Evolutionary conservation across 1,284 basidiomycete species (phyloP).

Genomic region (Cryptococcus hybrid): DNA sequence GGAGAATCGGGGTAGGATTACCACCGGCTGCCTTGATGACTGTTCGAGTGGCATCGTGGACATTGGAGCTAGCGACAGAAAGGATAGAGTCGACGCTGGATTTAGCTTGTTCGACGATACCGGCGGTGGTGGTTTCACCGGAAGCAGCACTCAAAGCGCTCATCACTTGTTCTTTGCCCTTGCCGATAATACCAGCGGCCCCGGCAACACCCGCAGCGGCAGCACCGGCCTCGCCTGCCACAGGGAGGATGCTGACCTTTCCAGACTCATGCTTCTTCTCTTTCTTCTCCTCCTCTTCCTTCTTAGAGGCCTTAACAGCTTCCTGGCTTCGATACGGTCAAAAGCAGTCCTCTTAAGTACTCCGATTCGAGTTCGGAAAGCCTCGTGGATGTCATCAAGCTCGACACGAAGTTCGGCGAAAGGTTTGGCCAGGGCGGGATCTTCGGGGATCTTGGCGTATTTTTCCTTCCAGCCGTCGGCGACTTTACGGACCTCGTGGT

Average conservation of each 20-base stretch:
- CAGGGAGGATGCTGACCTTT: slow-evolving; percentile 31
- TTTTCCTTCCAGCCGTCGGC: slow-evolving; percentile 33
- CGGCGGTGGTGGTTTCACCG: slow-evolving; percentile 6
- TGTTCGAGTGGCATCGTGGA: slow-evolving; percentile 20
- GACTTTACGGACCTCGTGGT: slow-evolving; percentile 30
- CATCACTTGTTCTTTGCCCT: slow-evolving; percentile 39
- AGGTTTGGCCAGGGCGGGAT: slow-evolving; percentile 18
- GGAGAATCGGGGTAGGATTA: slow-evolving; percentile 15
- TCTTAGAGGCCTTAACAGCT: slow-evolving; percentile 13
- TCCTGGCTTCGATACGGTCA: slow-evolving; percentile 38
- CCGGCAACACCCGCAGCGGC: slow-evolving; percentile 13
- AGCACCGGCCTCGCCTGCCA: slow-evolving; percentile 24
- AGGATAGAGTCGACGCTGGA: slow-evolving; percentile 12
- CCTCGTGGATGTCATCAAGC: slow-evolving; percentile 38
- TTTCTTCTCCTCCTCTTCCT: neutral
- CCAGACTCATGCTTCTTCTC: slow-evolving; percentile 10
- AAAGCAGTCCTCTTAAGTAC: slow-evolving; percentile 28
- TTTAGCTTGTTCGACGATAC: slow-evolving; percentile 15
- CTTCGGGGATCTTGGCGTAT: slow-evolving; percentile 26
- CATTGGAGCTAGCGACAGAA: slow-evolving; percentile 6
- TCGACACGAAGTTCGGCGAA: slow-evolving; percentile 27
- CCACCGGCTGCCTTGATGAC: slow-evolving; percentile 7
- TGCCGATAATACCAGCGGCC: slow-evolving; percentile 31
- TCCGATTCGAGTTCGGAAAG: slow-evolving; percentile 25
- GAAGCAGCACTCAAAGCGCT: slow-evolving; percentile 29